Evolutionary conservation across 2,329 filamentous ascomycete genomes (phyloP).

Genomic region (Colletotrichum tanaceti): DNA sequence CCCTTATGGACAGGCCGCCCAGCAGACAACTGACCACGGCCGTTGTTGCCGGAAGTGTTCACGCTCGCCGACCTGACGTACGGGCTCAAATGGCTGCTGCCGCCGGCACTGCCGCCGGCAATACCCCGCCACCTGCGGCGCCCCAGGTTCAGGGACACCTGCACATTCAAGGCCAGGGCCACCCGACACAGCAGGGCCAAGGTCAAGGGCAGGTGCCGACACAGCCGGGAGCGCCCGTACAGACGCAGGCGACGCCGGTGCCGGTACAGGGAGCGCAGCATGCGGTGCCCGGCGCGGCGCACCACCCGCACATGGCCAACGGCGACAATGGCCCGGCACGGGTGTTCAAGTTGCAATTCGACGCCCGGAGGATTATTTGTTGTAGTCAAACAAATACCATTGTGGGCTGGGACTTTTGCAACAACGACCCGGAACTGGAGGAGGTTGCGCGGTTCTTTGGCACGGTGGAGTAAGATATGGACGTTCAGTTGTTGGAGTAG

Average conservation of each 20-base stretch:
- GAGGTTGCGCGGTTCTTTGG: slow-evolving; percentile 83
- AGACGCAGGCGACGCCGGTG: slow-evolving; percentile 37
- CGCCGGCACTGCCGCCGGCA: neutral
- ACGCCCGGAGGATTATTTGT: slow-evolving; percentile 91
- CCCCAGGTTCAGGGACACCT: slow-evolving; percentile 33
- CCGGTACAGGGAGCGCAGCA: slow-evolving; percentile 32
- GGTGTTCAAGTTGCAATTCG: slow-evolving; percentile 97
- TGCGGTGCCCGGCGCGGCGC: slow-evolving; percentile 43
- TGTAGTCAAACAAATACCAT: slow-evolving; percentile 93
- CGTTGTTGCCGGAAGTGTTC: too few relatives aligned
- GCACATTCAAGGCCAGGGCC: slow-evolving; percentile 31
- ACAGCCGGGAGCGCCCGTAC: slow-evolving; percentile 37
- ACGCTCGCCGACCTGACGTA: too few relatives aligned
- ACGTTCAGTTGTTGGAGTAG: slow-evolving; percentile 10
- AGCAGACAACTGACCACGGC: neutral
- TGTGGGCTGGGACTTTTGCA: slow-evolving; percentile 98
- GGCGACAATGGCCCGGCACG: slow-evolving; percentile 65
- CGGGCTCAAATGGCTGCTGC: neutral
- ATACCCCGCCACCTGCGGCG: neutral
- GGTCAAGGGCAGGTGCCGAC: slow-evolving; percentile 16
- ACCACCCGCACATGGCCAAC: slow-evolving; percentile 60
- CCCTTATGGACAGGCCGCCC: neutral
- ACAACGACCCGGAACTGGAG: slow-evolving; percentile 82
- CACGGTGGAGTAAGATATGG: slow-evolving; percentile 62
- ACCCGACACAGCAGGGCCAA: slow-evolving; percentile 3